These are phyloP conservation scores for Salix koriyanagi DNA, from an alignment of 345 rosid species.

Conservation along the genomic window DNA sequence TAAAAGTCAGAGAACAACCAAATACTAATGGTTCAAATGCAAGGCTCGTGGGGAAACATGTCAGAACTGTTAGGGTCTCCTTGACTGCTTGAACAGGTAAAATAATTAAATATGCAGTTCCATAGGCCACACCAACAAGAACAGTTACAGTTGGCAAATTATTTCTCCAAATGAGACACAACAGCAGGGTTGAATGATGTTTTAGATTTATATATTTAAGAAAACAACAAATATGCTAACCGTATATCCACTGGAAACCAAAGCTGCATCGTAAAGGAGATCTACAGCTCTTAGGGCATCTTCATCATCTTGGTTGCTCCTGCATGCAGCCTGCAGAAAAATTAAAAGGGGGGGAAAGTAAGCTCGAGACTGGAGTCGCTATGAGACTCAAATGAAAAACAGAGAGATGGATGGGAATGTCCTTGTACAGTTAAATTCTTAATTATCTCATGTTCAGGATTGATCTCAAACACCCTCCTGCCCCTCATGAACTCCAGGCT, in stretches of 20 bases:
- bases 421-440: slow-evolving; percentile 53
- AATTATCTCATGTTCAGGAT: slow-evolving; percentile 83
- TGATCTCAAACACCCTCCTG: slow-evolving; percentile 95
- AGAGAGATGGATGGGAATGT: background rate
- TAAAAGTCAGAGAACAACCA: background rate
- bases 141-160: too few species aligned
- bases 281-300: slow-evolving; percentile 84
- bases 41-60: background rate
- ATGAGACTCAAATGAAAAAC: background rate
- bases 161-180: too few species aligned
- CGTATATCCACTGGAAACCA: slow-evolving; percentile 91
- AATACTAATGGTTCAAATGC: background rate
- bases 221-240: slow-evolving; percentile 38
- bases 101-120: background rate
- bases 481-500: slow-evolving; percentile 91
- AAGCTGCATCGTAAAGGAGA: slow-evolving; percentile 84
- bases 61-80: background rate
- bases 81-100: too few species aligned
- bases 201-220: background rate
- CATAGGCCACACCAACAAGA: background rate
- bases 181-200: background rate
- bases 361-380: background rate
- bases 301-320: slow-evolving; percentile 59
- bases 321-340: slow-evolving; percentile 65
- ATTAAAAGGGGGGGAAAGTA: background rate